A percentile compares a stretch with the other conserved stretches of the same genome.
Conservation (phyloP, 176 grass and related monocot species). For the Phragmites australis region DNA sequence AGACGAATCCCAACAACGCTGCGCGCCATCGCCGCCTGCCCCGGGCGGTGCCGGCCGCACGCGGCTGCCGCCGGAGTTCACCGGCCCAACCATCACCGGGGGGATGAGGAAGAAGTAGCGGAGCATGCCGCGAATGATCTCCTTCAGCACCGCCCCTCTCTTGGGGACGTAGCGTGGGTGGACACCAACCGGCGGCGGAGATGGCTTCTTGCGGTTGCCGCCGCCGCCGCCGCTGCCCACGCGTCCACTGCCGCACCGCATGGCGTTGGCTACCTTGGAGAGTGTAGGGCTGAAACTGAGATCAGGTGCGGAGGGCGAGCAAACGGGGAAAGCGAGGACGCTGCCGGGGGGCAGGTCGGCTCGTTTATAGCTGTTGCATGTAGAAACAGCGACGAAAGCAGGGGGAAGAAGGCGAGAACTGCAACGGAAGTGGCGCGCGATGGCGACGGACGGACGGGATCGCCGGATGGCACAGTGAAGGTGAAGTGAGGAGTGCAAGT, state of each 20-base stretch:
- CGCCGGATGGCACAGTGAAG: not conserved
- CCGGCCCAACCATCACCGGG: not conserved
- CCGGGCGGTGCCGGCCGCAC: slow-evolving; percentile 16
- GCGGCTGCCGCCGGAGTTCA: slow-evolving; percentile 3
- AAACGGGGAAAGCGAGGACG: not conserved
- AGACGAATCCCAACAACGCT: slow-evolving; percentile 1
- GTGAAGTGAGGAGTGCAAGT: not conserved
- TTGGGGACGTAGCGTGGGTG: slow-evolving; percentile 41
- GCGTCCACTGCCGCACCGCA: not conserved
- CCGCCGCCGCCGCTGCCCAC: not conserved
- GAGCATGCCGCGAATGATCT: slow-evolving; percentile 10
- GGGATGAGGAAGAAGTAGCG: not conserved
- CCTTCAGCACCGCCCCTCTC: slow-evolving; percentile 46
- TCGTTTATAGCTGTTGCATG: slow-evolving; percentile 9
- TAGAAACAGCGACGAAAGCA: slow-evolving; percentile 10
- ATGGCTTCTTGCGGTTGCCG: not conserved
- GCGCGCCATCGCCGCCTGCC: not conserved
- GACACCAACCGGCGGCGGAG: not conserved
- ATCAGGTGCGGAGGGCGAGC: not conserved
- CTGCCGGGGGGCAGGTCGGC: not conserved
- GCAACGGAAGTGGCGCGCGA: slow-evolving; percentile 20
- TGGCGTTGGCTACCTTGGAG: not conserved
- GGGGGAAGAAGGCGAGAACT: slow-evolving; percentile 38
- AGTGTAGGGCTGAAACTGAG: not conserved
- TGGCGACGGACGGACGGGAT: slow-evolving; percentile 16